Conservation (phyloP, 1,284 basidiomycete genomes). For the Xerocomus nothofagi region DNA sequence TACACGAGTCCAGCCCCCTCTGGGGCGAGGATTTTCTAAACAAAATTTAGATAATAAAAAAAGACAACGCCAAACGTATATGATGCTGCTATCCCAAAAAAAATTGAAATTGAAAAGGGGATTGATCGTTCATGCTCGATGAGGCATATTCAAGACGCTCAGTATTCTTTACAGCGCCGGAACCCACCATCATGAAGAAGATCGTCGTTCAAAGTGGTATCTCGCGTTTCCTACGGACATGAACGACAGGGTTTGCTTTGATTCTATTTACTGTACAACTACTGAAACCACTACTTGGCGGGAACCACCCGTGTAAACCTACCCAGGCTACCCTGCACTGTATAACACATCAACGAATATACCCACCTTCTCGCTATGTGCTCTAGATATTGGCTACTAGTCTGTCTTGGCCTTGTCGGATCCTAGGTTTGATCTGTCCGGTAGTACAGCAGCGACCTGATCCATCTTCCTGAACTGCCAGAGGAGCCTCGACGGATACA, state of each 20-base stretch:
- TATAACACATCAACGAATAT: conserved; percentile 12
- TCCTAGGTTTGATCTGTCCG: conserved; percentile 60
- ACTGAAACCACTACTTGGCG: conserved; percentile 1
- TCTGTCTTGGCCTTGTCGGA: conserved; percentile 43
- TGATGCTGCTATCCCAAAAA: no score
- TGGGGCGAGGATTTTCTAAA: no score
- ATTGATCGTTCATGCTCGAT: no score
- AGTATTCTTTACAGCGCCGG: conserved; percentile 50
- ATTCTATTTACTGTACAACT: conserved; percentile 9
- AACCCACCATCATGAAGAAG: conserved; percentile 87
- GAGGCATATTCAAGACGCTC: no score
- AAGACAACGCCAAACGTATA: no score
- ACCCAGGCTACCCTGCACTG: conserved; percentile 16
- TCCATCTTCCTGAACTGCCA: conserved; percentile 98
- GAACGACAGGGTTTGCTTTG: conserved; percentile 6
- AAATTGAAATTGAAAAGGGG: no score
- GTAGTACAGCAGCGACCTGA: conserved; percentile 70
- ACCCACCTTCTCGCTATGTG: conserved; percentile 35
- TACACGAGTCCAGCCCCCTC: no score
- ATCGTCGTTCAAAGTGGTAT: conserved; percentile 74
- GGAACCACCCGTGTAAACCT: conserved; percentile 6
- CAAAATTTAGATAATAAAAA: no score
- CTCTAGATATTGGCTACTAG: conserved; percentile 28
- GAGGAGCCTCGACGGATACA: conserved; percentile 92
- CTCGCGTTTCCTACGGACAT: conserved; percentile 58